These are phyloP conservation scores for Beta corolliflora DNA, from an alignment of 179 eudicot genomes.

Conservation along the genomic window DNA sequence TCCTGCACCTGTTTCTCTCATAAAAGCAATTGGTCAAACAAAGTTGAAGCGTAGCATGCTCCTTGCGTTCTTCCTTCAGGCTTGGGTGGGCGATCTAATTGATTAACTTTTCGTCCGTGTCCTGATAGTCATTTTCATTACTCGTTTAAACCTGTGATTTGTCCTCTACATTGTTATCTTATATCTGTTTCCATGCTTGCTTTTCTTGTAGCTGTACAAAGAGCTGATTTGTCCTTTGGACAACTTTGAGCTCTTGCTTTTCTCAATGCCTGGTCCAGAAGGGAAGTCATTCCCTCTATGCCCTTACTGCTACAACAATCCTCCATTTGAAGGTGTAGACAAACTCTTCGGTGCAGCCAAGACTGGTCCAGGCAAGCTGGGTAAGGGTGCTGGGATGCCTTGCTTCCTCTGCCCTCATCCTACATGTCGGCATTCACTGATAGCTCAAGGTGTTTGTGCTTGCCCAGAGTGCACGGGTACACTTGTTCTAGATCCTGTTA, in stretches of 20 bases:
- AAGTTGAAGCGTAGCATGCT: background rate
- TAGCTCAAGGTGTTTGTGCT: conserved; percentile 92
- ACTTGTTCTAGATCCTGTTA: conserved; percentile 87
- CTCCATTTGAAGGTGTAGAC: conserved; percentile 90
- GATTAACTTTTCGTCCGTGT: background rate
- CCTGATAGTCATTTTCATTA: background rate
- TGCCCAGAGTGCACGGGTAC: conserved; percentile 95
- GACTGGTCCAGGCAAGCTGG: conserved; percentile 53
- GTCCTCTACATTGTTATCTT: background rate
- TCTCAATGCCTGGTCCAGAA: conserved; percentile 88
- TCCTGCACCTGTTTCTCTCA: background rate
- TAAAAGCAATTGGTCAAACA: background rate
- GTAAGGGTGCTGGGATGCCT: conserved; percentile 97
- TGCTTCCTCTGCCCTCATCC: conserved; percentile 96
- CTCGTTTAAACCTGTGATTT: background rate
- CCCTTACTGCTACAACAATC: conserved; percentile 93
- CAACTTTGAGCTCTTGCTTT: conserved; percentile 84
- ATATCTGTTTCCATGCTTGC: background rate
- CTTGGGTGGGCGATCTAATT: background rate
- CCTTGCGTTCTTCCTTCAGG: background rate
- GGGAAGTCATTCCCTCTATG: conserved; percentile 95
- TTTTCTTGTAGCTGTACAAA: conserved; percentile 69
- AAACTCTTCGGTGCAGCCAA: conserved; percentile 65
- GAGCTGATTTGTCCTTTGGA: conserved; percentile 88
- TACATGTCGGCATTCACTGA: conserved; percentile 76